These are phyloP conservation scores for Arthrobotrys conoides DNA, from an alignment of 2,329 filamentous ascomycete genomes.

Conservation along the genomic window DNA sequence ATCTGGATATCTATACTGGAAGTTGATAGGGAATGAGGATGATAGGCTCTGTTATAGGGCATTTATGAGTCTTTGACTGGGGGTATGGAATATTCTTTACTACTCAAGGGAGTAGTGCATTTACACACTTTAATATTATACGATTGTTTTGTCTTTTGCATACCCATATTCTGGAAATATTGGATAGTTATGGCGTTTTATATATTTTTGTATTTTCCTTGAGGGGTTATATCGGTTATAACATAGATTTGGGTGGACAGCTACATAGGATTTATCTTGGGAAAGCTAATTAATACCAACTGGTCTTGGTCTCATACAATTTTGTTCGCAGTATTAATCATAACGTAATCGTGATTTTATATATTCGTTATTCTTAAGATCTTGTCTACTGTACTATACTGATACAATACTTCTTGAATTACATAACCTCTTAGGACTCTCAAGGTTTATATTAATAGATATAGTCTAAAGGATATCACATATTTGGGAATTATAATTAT, in stretches of 20 bases:
- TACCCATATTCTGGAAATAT: conserved; percentile 23
- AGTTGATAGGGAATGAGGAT: neutral
- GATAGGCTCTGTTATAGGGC: no score
- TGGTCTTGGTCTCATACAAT: neutral
- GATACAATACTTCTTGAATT: no score
- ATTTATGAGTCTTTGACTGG: no score
- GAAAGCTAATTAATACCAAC: conserved; percentile 19
- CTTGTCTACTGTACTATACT: no score
- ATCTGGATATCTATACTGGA: neutral
- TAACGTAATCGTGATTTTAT: no score
- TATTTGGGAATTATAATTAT: no score
- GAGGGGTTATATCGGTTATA: neutral
- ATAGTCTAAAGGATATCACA: no score
- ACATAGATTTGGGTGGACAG: neutral
- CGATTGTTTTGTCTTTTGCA: neutral
- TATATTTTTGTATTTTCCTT: no score
- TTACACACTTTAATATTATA: neutral
- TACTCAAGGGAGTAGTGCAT: neutral
- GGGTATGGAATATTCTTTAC: no score
- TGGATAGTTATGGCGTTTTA: conserved; percentile 7
- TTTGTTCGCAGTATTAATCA: neutral
- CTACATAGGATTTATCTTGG: neutral
- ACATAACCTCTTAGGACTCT: no score
- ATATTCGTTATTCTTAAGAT: no score
- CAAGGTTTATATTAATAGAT: no score